Base-by-base conservation (phyloP, 257 asterid species). In the Przewalskia tangutica region DNA sequence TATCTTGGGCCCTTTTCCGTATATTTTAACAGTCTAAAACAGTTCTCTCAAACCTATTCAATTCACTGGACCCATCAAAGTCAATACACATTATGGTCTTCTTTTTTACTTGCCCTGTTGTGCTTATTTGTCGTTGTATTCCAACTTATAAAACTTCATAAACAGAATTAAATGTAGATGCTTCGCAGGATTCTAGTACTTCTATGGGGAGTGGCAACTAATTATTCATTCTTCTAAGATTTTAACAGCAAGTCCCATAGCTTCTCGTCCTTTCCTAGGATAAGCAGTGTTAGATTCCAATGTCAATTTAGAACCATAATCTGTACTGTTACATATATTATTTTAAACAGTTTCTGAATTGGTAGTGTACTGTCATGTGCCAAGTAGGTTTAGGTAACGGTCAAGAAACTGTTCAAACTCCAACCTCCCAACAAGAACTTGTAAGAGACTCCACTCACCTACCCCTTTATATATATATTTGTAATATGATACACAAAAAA, bases 181-280 rank as follows among this genome's bases (percentile, higher is more conserved):
- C 20, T 71, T 71, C 8, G 59, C 12, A 46, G 40, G 20, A 46
- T 73, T 50, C 36, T 59, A 59, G 66, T 36, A 59, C 6, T 20
- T 20, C n/a, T 27, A 75, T 50, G 27, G 62, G 79, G 62, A 13
- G 60, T 14, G 60, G 1, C 4, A 75, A 56, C 5, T 51, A 27
- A 7, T 27, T 54, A 53, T 54, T 6, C n/a, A 34, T 56, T 42
- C 3, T 66, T 42, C 42, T 34, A 80, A 63, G 59, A 82, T 11
- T 80, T 58, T 3, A 84, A 81, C 56, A 81, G 66, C 60, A 81
- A 83, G 79, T 40, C 82, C 82, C 86, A 71, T 77, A 63, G 84
- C 71, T 83, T 80, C 79, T 81, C 85, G 44, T 55, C 71, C 62
- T 87, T 85, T 87, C 77, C 85, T 77, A 83, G 81, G 56, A 67